Percentiles rank a stretch among this genome's conserved stretches.
These are phyloP conservation scores for Cladophialophora chaetospira DNA, from an alignment of 2,329 filamentous ascomycete species.

Conservation along the genomic window DNA sequence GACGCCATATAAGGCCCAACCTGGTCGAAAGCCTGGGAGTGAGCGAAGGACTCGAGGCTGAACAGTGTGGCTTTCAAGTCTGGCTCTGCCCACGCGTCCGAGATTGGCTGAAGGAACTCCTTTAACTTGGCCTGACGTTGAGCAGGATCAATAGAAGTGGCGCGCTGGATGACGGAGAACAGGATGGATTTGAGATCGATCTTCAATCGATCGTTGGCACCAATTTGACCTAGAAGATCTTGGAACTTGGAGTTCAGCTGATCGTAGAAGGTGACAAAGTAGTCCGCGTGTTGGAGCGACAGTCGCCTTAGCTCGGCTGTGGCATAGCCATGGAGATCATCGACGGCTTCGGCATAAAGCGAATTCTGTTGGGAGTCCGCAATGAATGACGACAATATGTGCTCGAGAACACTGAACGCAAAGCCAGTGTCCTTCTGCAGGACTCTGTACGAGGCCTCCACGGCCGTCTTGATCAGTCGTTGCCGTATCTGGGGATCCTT, in stretches of 20 bases:
- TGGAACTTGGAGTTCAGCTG: conserved; percentile 81
- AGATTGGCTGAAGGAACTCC: conserved; percentile 80
- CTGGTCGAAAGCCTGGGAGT: conserved; percentile 74
- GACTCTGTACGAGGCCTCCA: conserved; percentile 80
- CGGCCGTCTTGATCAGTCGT: conserved; percentile 76
- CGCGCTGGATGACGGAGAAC: conserved; percentile 92
- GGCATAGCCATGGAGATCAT: conserved; percentile 80
- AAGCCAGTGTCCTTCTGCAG: conserved; percentile 76
- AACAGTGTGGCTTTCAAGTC: conserved; percentile 69
- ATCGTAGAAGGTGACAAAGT: conserved; percentile 84
- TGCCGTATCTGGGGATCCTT: conserved; percentile 81
- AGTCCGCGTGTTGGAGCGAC: conserved; percentile 86
- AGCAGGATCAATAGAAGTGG: conserved; percentile 70
- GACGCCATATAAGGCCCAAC: conserved; percentile 77
- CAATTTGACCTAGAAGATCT: conserved; percentile 72
- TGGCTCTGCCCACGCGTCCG: conserved; percentile 74
- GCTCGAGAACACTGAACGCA: conserved; percentile 85
- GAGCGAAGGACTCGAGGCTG: conserved; percentile 77
- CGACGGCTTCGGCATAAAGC: conserved; percentile 83
- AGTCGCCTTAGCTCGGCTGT: conserved; percentile 86
- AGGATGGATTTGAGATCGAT: conserved; percentile 87
- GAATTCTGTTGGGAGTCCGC: conserved; percentile 69
- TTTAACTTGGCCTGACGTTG: conserved; percentile 71
- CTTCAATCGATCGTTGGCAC: conserved; percentile 77
- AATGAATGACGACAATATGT: conserved; percentile 84